These are phyloP conservation scores for Candida labiduridarum DNA, from an alignment of 1,139 yeast species.

Conservation along the genomic window DNA sequence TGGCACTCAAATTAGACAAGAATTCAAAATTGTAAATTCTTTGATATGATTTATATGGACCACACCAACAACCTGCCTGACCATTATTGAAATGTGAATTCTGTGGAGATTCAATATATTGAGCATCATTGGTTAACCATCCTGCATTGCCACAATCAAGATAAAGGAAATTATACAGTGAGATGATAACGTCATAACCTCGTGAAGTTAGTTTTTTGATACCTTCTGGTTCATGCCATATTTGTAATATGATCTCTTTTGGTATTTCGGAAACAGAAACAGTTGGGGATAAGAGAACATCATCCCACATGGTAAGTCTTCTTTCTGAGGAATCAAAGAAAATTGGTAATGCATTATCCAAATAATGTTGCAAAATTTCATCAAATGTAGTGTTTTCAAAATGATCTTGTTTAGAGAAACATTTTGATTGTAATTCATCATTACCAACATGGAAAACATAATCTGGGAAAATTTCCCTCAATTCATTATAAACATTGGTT, in stretches of 20 bases:
- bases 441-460: conserved; percentile 48
- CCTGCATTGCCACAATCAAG: conserved; percentile 53
- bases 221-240: conserved; percentile 37
- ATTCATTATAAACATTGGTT: conserved; percentile 38
- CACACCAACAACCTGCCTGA: conserved; percentile 52
- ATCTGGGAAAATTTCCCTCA: conserved; percentile 38
- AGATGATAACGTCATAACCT: conserved; percentile 50
- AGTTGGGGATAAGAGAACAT: conserved; percentile 34
- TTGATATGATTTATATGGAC: conserved; percentile 54
- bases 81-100: conserved; percentile 33
- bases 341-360: conserved; percentile 41
- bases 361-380: conserved; percentile 42
- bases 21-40: conserved; percentile 46
- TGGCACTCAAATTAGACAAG: conserved; percentile 34
- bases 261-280: conserved; percentile 29
- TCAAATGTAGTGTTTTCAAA: conserved; percentile 19
- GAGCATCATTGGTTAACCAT: conserved; percentile 41
- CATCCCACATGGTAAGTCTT: conserved; percentile 52
- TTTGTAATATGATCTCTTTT: conserved; percentile 39
- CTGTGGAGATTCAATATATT: conserved; percentile 30
- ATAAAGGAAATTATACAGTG: conserved; percentile 39
- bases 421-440: conserved; percentile 42
- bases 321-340: conserved; percentile 25
- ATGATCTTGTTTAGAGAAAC: conserved; percentile 28
- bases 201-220: conserved; percentile 31